phyloP scores from a whole-genome alignment of 164 flowering plant genomes.

The Vitis labrusca region DNA sequence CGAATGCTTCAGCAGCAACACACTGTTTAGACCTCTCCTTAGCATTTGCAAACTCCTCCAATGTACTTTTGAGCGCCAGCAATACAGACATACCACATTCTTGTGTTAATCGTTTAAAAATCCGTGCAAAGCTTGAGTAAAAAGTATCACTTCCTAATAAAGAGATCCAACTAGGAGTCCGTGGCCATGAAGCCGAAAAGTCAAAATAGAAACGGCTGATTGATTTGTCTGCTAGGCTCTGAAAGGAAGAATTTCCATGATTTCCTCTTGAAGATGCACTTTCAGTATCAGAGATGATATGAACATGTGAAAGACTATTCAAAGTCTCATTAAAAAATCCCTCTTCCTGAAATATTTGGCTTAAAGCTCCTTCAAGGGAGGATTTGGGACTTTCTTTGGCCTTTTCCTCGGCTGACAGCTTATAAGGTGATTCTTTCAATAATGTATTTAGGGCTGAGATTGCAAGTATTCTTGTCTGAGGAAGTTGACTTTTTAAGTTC shows the following conservation, averaged over 20 bases:
- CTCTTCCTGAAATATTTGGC: constrained; percentile 72
- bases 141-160: constrained; percentile 78
- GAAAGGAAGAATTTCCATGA: constrained; percentile 64
- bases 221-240: constrained; percentile 87
- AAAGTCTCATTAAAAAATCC: constrained; percentile 81
- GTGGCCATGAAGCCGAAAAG: constrained; percentile 96
- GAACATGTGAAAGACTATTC: constrained; percentile 88
- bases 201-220: constrained; percentile 94
- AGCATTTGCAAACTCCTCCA: constrained; percentile 77
- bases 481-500: constrained; percentile 89
- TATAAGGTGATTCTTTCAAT: constrained; percentile 86
- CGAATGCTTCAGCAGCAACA: constrained; percentile 98
- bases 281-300: constrained; percentile 73
- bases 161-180: constrained; percentile 97
- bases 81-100: constrained; percentile 94
- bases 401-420: constrained; percentile 36
- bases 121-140: constrained; percentile 86
- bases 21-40: constrained; percentile 96
- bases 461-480: constrained; percentile 96
- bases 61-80: constrained; percentile 48
- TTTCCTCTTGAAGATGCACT: constrained; percentile 68
- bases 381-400: constrained; percentile 41
- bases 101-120: constrained; percentile 84
- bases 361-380: constrained; percentile 75
- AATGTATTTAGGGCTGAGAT: constrained; percentile 90